Base-by-base conservation (phyloP, 257 asterid genomes). In the Fraxinus americana region DNA sequence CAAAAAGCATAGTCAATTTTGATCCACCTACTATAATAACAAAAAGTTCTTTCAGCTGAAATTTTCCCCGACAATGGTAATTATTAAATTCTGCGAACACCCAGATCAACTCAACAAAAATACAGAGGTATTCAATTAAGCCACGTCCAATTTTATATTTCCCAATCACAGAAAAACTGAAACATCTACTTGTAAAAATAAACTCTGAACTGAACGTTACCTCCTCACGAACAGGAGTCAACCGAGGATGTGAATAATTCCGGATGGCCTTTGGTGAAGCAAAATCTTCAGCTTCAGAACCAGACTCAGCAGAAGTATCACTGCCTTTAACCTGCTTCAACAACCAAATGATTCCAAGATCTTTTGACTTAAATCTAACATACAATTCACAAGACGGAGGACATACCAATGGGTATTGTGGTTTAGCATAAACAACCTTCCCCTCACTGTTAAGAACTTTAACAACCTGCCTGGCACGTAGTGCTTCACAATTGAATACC, bases 361-460 rank as follows among this genome's bases (percentile, higher is more conserved):
- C 68, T 30, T 17, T 34, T 57, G 35, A 45, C 70, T 67, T 71
- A 19, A 43, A 84, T 21, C 71, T 2, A 43, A 76, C 16, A 45
- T 10, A 27, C 36, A 8, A 61, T 8, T 59, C 41, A 79, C 67
- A 41, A 38, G n/a, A 59, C 13, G 32, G 74, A 70, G 67, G 23
- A 12, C 85, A 78, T 89, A 96, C 98, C 94, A 76, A 84, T 57
- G 89, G 85, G 76, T 85, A 89, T 34, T 88, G 93, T 81, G 99
- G 98, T 86, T 93, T 96, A 63, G 94, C 99, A 81, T 91, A 92
- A 25, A 96, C 97, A 52, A 96, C 91, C 90, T 94, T 96, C 73
- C 99, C 99, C 50, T 92, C 98, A 77, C 97, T 91, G 87, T 90
- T 94, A 80, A 92, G 30, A 83, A 96, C 92, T 83, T 96, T 96